Conservation (phyloP, 768 basidiomycete genomes). For the Boletales sp. region DNA sequence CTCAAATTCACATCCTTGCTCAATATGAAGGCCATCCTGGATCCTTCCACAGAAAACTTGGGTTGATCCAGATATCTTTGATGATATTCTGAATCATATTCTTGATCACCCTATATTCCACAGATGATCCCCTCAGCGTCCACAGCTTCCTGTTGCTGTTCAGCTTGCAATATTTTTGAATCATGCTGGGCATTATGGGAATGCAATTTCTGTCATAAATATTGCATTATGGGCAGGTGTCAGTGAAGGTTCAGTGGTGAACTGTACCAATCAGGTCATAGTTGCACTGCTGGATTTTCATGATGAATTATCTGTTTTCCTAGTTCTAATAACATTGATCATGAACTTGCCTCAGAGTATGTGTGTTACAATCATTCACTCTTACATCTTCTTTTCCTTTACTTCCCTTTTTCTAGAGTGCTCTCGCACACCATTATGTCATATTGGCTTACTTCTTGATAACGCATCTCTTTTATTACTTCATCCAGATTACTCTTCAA, state of each 20-base stretch:
- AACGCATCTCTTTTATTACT: too few relatives aligned
- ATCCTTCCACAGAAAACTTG: background rate
- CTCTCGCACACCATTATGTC: too few relatives aligned
- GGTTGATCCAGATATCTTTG: conserved; percentile 23
- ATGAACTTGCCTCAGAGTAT: too few relatives aligned
- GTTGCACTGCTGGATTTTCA: background rate
- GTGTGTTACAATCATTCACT: too few relatives aligned
- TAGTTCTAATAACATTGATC: background rate
- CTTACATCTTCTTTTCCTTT: too few relatives aligned
- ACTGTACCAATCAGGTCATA: conserved; percentile 5
- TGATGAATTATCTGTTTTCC: background rate
- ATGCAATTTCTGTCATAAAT: conserved; percentile 4
- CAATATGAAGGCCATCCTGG: too few relatives aligned
- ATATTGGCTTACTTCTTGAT: too few relatives aligned
- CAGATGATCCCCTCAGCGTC: too few relatives aligned
- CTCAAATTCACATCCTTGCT: too few relatives aligned
- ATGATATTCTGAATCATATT: conserved; percentile 21
- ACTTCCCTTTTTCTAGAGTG: too few relatives aligned
- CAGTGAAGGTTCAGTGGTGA: background rate
- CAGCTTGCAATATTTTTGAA: conserved; percentile 29
- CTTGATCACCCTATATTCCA: too few relatives aligned
- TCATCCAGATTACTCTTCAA: too few relatives aligned
- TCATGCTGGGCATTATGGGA: conserved; percentile 27
- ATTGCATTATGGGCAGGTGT: conserved; percentile 8
- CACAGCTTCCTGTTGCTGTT: conserved; percentile 23